Conservation (phyloP, 768 basidiomycete genomes). For the Suillus luteus region DNA sequence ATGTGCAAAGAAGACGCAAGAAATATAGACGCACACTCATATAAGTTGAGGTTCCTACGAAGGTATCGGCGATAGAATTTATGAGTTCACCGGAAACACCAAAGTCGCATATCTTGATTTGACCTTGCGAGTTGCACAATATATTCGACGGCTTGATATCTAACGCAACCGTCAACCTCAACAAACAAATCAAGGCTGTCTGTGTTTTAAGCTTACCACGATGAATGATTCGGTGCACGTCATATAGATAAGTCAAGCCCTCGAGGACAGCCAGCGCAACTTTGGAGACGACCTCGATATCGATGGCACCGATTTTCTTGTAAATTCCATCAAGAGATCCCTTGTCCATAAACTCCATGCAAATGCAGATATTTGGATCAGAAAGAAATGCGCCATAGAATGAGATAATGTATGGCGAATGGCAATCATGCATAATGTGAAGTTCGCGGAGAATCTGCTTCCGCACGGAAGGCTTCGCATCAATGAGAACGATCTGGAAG, state of each 20-base stretch:
- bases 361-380: slow-evolving; percentile 98
- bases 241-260: slow-evolving; percentile 96
- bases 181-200: not conserved
- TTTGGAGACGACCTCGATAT: slow-evolving; percentile 88
- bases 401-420: slow-evolving; percentile 90
- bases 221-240: slow-evolving; percentile 97
- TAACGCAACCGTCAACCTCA: slow-evolving; percentile 36
- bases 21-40: slow-evolving; percentile 81
- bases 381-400: slow-evolving; percentile 97
- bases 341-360: slow-evolving; percentile 97
- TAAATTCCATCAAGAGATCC: slow-evolving; percentile 94
- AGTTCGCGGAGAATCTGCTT: slow-evolving; percentile 98
- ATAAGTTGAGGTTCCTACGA: slow-evolving; percentile 98
- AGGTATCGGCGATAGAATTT: slow-evolving; percentile 98
- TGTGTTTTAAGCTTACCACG: slow-evolving; percentile 65
- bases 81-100: slow-evolving; percentile 98
- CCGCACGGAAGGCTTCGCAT: slow-evolving; percentile 92
- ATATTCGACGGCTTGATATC: slow-evolving; percentile 99
- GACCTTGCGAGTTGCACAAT: slow-evolving; percentile 87
- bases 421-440: slow-evolving; percentile 99
- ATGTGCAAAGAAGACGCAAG: slow-evolving; percentile 18
- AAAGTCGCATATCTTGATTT: slow-evolving; percentile 99
- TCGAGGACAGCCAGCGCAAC: slow-evolving; percentile 95
- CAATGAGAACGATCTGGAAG: slow-evolving; percentile 87
- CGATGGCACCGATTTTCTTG: slow-evolving; percentile 92